Evolutionary conservation across 257 asterid species (phyloP), one percentile per base, ranked within the genome.

Genomic region (Plantago major): DNA sequence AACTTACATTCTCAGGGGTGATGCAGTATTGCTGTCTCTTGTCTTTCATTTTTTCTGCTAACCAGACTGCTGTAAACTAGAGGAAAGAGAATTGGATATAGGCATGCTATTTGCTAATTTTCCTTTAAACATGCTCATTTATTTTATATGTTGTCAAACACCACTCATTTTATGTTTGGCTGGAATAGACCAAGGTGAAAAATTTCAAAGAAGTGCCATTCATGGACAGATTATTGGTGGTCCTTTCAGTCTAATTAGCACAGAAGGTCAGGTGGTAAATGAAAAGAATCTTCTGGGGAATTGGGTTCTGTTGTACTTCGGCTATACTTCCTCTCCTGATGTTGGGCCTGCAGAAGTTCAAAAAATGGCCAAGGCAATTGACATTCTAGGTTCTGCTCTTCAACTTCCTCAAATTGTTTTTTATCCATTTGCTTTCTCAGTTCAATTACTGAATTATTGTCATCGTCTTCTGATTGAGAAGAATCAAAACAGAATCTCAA

Each of bases 291-390:
- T 89, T 74, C 69, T 76, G 62, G 97, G 97, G 49, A 85, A 80
- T 68, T 93, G 99, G 97, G 87, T 89, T 76, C 94, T 93, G 64
- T 63, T 93, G 54, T 87, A 87, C 74, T 93, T 93, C 26, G 95
- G 95, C 51, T 89, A 89, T 71, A 93, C 97, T 68, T 85, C 96
- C 45, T 93, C 99, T 67, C 99, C 99, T 43, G 99, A 93, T 76
- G 75, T 87, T 74, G 99, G 99, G 66, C 97, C 99, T 16, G 85
- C 94, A 33, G 99, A 89, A 79, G 84, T 87, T 76, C 88, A 73
- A 64, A 93, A 93, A 81, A 87, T 89, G 97, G 95, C 88, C 65
- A 78, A 76, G 70, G 60, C 92, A 47, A 69, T 85, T 59, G 74
- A 76, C 46, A 68, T 70, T 52, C 71, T 93, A 89, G 99, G 99